Evolutionary conservation across 2,329 filamentous ascomycete genomes (phyloP).

Genomic region (Thyridium curvatum): DNA sequence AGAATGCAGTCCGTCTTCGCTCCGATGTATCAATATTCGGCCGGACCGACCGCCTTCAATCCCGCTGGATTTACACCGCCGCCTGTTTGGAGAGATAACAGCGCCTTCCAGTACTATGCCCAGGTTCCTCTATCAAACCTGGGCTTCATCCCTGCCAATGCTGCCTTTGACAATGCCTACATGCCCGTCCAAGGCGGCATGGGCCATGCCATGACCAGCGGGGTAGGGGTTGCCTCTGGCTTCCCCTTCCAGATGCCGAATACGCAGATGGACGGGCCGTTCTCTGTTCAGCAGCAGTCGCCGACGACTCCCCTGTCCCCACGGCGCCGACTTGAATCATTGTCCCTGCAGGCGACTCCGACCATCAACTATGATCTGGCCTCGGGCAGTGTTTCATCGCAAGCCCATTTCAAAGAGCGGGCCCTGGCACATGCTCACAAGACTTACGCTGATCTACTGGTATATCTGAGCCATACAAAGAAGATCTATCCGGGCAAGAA

Average conservation of each 20-base stretch:
- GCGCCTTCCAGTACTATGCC: conserved; percentile 22
- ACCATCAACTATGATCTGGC: too few species aligned
- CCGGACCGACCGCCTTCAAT: conserved; percentile 32
- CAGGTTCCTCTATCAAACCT: conserved; percentile 22
- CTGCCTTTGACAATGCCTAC: conserved; percentile 22
- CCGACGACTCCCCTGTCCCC: conserved; percentile 6
- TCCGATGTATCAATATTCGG: conserved; percentile 25
- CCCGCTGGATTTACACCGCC: conserved; percentile 28
- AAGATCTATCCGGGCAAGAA: conserved; percentile 35
- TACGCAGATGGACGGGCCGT: too few species aligned
- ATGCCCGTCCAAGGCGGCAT: conserved; percentile 20
- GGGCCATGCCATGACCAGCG: conserved; percentile 14
- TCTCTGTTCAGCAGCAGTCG: too few species aligned
- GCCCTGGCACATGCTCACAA: conserved; percentile 64
- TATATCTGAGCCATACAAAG: conserved; percentile 55
- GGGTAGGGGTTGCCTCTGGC: conserved; percentile 14
- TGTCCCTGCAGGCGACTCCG: conserved; percentile 9
- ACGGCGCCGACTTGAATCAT: conserved; percentile 14
- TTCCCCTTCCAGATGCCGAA: conserved; percentile 6
- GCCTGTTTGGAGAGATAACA: conserved; percentile 28
- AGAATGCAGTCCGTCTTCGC: conserved; percentile 18
- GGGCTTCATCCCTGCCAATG: conserved; percentile 26
- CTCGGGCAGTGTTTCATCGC: conserved; percentile 17
- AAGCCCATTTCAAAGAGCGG: conserved; percentile 56
- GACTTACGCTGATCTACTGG: conserved; percentile 65